These are phyloP conservation scores for Schizochytrium sp. DNA, from an alignment of 108 stramenopile species.

Conservation along the genomic window DNA sequence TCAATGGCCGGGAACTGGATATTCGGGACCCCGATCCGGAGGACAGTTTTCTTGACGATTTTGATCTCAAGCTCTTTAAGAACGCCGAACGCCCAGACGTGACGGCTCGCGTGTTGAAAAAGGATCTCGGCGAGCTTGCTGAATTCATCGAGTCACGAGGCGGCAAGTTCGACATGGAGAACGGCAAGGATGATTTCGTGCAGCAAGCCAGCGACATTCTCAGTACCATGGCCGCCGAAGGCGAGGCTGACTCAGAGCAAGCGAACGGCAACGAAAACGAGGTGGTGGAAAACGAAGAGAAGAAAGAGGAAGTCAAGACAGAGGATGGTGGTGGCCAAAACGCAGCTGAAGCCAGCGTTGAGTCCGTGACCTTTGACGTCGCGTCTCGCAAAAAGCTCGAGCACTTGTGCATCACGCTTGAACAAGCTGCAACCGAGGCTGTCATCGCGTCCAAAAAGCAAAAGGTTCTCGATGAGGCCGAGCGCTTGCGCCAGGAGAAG, in stretches of 20 bases:
- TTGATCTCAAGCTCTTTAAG: constrained; percentile 3
- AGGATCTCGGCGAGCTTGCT: not conserved
- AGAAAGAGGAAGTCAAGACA: not conserved
- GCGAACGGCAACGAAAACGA: not conserved
- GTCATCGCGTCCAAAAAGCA: not conserved
- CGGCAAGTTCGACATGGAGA: not conserved
- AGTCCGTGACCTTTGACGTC: not conserved
- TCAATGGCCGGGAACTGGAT: not conserved
- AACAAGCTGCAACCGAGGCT: not conserved
- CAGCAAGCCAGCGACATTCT: not conserved
- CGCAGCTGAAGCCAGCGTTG: not conserved
- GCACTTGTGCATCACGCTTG: not conserved
- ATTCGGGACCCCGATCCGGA: not conserved
- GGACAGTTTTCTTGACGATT: not conserved
- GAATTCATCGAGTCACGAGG: not conserved
- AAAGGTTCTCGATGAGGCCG: not conserved
- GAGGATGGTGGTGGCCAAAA: not conserved
- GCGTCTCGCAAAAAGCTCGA: not conserved
- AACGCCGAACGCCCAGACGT: not conserved
- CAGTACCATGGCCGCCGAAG: not conserved
- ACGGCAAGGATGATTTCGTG: not conserved
- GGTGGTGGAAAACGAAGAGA: not conserved
- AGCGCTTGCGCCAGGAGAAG: not conserved
- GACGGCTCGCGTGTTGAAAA: not conserved
- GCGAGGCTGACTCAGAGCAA: not conserved